Evolutionary conservation across 2,329 filamentous ascomycete genomes (phyloP), one percentile per base, ranked within the genome.

Genomic region (Blastomyces silverae): DNA sequence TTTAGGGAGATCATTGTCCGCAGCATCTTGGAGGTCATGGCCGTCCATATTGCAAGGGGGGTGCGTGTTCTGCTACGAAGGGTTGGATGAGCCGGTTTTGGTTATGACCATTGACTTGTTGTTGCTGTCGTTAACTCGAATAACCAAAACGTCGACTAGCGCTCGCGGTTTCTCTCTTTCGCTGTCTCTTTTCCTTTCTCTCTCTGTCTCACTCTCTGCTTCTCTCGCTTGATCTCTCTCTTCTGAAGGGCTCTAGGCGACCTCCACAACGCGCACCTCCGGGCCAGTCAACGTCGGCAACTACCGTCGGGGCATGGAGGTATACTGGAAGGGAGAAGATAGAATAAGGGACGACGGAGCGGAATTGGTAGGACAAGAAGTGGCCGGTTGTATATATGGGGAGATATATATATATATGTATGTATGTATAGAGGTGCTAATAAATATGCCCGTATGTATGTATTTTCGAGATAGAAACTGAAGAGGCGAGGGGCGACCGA

Each of bases 271-370:
- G 37, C 31, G 17, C 55, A 42, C 34, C 57, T 59, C 57, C 57
- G 25, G 57, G n/a, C 57, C 57, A 59, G 28, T 59, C 34, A 37
- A 42, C 25, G 34, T 59, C 34, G 8, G n/a, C n/a, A 50, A 15
- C 57, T 59, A 59, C 34, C 57, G 57, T 39, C 34, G 28, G 57
- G 34, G 57, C 57, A 59, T 59, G 57, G 42, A 59, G 34, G 48
- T 17, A 55, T 15, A 31, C 50, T 15, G 22, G 52, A 55, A 4
- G 34, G 31, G 34, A n/a, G 34, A 11, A 59, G 34, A 17, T n/a
- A 31, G 28, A 46, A 46, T 44, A 25, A 44, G 31, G 3, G 20
- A 25, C 20, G n/a, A 11, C 7, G n/a, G 48, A 25, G 20, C 8
- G n/a, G n/a, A 50, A 50, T 50, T 50, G 48, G n/a, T 22, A 25